These are phyloP conservation scores for Lentinula detonsa DNA, from an alignment of 768 basidiomycete species.

Conservation along the genomic window DNA sequence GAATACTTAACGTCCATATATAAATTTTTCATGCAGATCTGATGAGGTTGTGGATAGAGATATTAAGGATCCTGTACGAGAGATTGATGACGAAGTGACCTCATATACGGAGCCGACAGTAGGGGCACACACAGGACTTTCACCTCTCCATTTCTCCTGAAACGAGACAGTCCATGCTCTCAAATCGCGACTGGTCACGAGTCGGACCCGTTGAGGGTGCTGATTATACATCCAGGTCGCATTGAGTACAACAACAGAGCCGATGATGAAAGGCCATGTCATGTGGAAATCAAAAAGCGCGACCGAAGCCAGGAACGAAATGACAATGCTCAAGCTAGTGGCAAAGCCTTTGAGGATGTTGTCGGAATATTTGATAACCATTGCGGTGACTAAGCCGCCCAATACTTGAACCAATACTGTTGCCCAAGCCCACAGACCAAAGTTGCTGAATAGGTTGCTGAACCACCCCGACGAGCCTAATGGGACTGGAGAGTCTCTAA, in stretches of 20 bases:
- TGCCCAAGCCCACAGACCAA: conserved; percentile 88
- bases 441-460: conserved; percentile 68
- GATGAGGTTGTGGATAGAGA: not conserved
- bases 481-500: conserved; percentile 33
- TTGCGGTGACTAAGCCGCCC: conserved; percentile 87
- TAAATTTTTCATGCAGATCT: conserved; percentile 1
- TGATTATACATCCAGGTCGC: conserved; percentile 94
- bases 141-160: conserved; percentile 15
- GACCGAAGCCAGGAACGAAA: conserved; percentile 91
- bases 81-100: conserved; percentile 1
- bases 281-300: conserved; percentile 87
- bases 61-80: conserved; percentile 7
- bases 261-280: conserved; percentile 80
- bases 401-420: conserved; percentile 85
- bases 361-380: conserved; percentile 93
- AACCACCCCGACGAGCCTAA: conserved; percentile 27
- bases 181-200: conserved; percentile 6
- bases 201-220: conserved; percentile 30
- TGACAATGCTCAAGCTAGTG: conserved; percentile 88
- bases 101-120: conserved; percentile 8
- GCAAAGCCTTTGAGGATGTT: conserved; percentile 95
- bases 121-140: not conserved
- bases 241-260: conserved; percentile 75
- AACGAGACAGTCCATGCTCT: conserved; percentile 12
- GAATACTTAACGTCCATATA: not conserved